A percentile compares a stretch with the other conserved stretches of the same genome.
These are phyloP conservation scores for Dryas drummondii DNA, from an alignment of 306 rosid species.

Conservation along the genomic window DNA sequence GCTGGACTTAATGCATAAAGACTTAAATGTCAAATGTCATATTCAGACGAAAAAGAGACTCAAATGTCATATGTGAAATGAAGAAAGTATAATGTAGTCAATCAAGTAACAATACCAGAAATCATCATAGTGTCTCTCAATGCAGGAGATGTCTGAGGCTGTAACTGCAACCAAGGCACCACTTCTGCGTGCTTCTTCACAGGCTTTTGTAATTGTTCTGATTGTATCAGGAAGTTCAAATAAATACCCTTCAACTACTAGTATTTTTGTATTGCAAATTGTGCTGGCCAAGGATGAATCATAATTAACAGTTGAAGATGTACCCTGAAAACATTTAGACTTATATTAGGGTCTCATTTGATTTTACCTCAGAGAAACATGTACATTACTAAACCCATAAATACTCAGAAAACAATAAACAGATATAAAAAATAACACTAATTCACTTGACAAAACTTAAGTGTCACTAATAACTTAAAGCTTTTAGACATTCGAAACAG, in stretches of 20 bases:
- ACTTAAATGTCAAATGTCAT: neutral
- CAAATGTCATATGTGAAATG: neutral
- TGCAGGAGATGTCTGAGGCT: slow-evolving; percentile 93
- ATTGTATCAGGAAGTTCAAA: slow-evolving; percentile 91
- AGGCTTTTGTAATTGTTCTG: slow-evolving; percentile 62
- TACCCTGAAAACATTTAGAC: slow-evolving; percentile 58
- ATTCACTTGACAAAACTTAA: neutral
- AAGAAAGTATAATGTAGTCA: neutral
- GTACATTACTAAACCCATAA: neutral
- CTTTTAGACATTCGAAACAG: neutral
- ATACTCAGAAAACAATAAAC: neutral
- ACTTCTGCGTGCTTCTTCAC: slow-evolving; percentile 66
- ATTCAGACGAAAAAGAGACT: neutral
- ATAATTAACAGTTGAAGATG: slow-evolving; percentile 76
- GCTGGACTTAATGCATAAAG: neutral
- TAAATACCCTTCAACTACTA: slow-evolving; percentile 89
- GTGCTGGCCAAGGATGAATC: slow-evolving; percentile 62
- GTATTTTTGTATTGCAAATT: slow-evolving; percentile 68
- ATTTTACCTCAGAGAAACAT: neutral
- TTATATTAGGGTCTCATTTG: slow-evolving; percentile 32
- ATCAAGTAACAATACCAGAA: slow-evolving; percentile 53
- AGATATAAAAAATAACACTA: neutral
- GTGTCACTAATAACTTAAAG: slow-evolving; percentile 7
- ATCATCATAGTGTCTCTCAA: slow-evolving; percentile 79
- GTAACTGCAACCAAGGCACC: slow-evolving; percentile 91